Conservation (phyloP, 352 stramenopile genomes). For the Globisporangium nunn region DNA sequence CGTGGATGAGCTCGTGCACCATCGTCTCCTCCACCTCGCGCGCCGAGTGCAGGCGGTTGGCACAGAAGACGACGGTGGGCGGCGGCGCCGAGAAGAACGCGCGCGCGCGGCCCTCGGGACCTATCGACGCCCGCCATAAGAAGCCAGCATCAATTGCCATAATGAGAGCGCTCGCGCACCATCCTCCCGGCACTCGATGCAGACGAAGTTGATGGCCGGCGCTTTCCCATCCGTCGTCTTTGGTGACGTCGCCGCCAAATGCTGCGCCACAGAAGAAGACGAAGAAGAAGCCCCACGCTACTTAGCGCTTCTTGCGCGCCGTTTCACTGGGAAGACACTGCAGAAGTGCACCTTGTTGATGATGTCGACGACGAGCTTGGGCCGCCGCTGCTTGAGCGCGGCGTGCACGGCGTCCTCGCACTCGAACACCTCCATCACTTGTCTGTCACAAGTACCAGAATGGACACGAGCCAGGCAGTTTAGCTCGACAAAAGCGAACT, state of each 20-base stretch:
- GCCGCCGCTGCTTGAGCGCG: slow-evolving; percentile 63
- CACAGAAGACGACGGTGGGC: slow-evolving; percentile 77
- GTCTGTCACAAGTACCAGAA: too few relatives aligned
- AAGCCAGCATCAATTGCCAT: too few relatives aligned
- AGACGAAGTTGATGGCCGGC: slow-evolving; percentile 60
- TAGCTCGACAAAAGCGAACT: not conserved
- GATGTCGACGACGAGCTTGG: slow-evolving; percentile 55
- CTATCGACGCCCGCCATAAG: slow-evolving; percentile 12
- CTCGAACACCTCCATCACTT: slow-evolving; percentile 60
- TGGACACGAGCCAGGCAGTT: not conserved
- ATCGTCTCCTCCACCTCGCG: slow-evolving; percentile 77
- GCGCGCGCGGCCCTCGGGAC: slow-evolving; percentile 62
- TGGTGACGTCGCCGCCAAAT: slow-evolving; percentile 23
- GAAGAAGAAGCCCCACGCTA: too few relatives aligned
- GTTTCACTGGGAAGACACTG: not conserved
- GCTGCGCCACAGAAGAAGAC: slow-evolving; percentile 17
- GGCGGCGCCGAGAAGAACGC: slow-evolving; percentile 81
- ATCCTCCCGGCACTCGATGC: slow-evolving; percentile 66
- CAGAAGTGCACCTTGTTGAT: slow-evolving; percentile 52
- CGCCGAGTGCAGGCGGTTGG: slow-evolving; percentile 64
- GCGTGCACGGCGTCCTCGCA: slow-evolving; percentile 76
- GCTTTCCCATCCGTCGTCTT: slow-evolving; percentile 6
- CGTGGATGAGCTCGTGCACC: slow-evolving; percentile 82
- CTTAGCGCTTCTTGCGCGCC: not conserved
- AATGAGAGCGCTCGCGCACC: slow-evolving; percentile 16